These are phyloP conservation scores for Dovyalis caffra DNA, from an alignment of 345 rosid species.

Conservation along the genomic window DNA sequence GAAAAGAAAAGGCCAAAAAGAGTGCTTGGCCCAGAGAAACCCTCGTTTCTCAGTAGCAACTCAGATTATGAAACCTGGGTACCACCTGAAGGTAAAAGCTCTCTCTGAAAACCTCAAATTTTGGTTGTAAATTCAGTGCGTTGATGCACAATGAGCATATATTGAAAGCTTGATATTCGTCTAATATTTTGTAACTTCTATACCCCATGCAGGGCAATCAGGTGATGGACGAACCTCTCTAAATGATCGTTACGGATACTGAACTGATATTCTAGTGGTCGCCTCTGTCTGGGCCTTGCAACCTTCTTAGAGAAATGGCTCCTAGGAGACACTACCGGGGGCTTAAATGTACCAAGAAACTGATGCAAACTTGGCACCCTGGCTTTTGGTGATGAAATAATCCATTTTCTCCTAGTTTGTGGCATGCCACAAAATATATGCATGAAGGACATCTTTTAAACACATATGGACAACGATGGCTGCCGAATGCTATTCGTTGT, in stretches of 20 bases:
- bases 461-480: neutral
- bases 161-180: neutral
- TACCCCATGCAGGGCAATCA: constrained; percentile 68
- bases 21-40: constrained; percentile 70
- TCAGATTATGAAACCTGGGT: constrained; percentile 77
- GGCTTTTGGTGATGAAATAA: too few relatives aligned
- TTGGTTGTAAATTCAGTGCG: neutral
- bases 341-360: too few relatives aligned
- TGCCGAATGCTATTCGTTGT: neutral
- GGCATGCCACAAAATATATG: neutral
- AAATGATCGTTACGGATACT: constrained; percentile 83
- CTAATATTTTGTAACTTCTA: neutral
- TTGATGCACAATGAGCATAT: neutral
- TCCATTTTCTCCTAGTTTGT: too few relatives aligned
- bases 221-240: constrained; percentile 91
- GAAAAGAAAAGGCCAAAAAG: constrained; percentile 55
- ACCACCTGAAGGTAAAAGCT: constrained; percentile 77
- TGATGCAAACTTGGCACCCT: too few relatives aligned
- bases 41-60: constrained; percentile 53
- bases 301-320: neutral
- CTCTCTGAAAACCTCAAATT: neutral
- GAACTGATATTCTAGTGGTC: constrained; percentile 8
- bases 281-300: neutral
- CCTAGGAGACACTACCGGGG: neutral
- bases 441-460: neutral